Base-by-base conservation (phyloP, 2,329 filamentous ascomycete genomes). In the Graphilbum ipis-grandicollis region DNA sequence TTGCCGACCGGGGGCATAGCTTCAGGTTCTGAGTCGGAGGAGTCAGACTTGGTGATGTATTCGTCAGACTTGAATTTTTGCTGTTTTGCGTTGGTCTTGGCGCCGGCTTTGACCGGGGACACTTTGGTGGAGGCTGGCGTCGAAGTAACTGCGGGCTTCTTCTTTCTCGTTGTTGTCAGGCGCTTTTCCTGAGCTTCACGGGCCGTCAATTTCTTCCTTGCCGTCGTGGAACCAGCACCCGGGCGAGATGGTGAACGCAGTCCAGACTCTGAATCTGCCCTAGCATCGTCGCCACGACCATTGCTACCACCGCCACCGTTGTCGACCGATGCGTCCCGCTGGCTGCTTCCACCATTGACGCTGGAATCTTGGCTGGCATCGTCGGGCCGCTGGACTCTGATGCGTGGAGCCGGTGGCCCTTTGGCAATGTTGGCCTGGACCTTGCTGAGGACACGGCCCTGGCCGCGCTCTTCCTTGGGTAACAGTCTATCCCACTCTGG, bases 401-500 rank as follows among this genome's bases (percentile, higher is more conserved):
- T 59, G 48, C 66, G 71, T 2, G 68, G 59, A 4, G 59, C 52
- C n/a, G 60, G 50, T 2, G 40, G 29, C 2, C 63, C 63, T 48
- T 66, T 68, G 34, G 66, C 70, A 32, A 78, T 60, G 9, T 64
- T 62, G 10, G 64, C 67, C 44, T 77, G 72, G 9, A 78, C 54
- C 46, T 67, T 71, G 54, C 73, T 77, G 25, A 78, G 53, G 35
- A 65, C 67, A 35, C 67, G 74, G 36, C 72, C 72, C 38, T 66
- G 67, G 36, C 68, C 69, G 35, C 73, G 60, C 38, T 77, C 70
- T 33, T 66, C 60, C 43, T 59, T 61, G 5, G 67, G 63, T 10
- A 76, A 55, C n/a, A 78, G 55, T 43, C 59, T 65, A 47, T 78
- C 67, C 73, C 73, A 78, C 36, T 71, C 63, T 0, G 64, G 62